Base-by-base conservation (phyloP, 495 filamentous ascomycete genomes). In the Penicillium verhagenii region DNA sequence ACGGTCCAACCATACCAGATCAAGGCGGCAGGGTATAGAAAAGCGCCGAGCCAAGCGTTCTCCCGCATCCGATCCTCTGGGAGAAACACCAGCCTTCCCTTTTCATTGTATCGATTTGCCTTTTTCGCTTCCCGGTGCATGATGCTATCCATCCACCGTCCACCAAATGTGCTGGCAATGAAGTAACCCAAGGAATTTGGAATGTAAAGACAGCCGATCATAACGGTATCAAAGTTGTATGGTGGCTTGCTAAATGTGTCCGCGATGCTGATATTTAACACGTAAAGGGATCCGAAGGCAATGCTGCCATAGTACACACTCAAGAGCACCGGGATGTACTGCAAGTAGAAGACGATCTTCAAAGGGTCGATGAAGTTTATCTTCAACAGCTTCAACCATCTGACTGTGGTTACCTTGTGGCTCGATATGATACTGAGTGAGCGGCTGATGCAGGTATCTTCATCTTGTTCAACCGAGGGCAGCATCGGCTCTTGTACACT, bases 41-140 rank as follows among this genome's bases (percentile, higher is more conserved):
- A 69, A 1, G 86, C 87, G 7, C 88, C 90, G 1, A 96, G 67
- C 87, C 85, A 95, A 3, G 91, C 90, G 59, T 97, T 97, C 58
- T 96, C 87, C 16, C 84, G 75, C 86, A 96, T 90, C 4, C 93
- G 82, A 66, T 97, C 93, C 73, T 96, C 93, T 0, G 93, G 92
- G 1, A 80, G 74, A 66, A 83, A 90, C 16, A 90, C 75, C 33
- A 90, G 73, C 48, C 82, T 84, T 16, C 89, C 88, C 26, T 83
- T 72, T 24, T 80, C 79, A 54, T 92, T 89, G 58, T 86, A 90
- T 4, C 89, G 75, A 19, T 80, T 81, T 0, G 89, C 90, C 56
- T 82, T 86, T 21, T 71, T 73, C 4, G 91, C 91, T 71, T 93
- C 87, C 4, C 88, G 83, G 33, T 82, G 77, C 93, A 97, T 97